These are phyloP conservation scores for Talaromyces verruculosus DNA, from an alignment of 2,329 filamentous ascomycete genomes.

Conservation along the genomic window DNA sequence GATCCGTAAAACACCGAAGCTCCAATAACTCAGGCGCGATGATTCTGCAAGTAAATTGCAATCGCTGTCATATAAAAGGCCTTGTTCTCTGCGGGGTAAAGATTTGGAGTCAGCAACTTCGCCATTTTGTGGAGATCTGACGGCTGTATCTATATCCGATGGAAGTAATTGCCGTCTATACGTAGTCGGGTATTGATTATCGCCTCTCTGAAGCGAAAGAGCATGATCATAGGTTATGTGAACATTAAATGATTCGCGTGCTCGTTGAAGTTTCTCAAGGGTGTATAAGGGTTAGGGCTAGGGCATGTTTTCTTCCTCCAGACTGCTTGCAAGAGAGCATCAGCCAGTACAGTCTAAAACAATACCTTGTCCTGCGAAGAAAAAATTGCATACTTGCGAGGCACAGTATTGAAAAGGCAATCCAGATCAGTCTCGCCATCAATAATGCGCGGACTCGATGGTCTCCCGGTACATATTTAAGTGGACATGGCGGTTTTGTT, in stretches of 20 bases:
- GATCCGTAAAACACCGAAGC: not conserved
- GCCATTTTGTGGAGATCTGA: constrained; percentile 6
- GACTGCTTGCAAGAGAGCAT: not conserved
- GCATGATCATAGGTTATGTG: not conserved
- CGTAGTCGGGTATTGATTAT: no score
- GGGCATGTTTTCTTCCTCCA: not conserved
- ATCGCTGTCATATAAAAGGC: not conserved
- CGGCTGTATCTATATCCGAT: constrained; percentile 5
- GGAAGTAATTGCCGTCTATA: not conserved
- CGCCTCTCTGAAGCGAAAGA: not conserved
- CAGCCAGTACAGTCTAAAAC: not conserved
- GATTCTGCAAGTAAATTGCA: not conserved
- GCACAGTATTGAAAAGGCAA: not conserved
- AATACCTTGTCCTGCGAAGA: not conserved
- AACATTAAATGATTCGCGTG: not conserved
- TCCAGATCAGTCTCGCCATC: not conserved
- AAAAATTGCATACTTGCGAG: not conserved
- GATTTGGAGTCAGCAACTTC: not conserved
- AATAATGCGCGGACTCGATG: not conserved
- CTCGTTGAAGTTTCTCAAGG: not conserved
- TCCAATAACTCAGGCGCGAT: not conserved
- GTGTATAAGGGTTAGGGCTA: not conserved
- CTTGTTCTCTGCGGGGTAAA: not conserved
- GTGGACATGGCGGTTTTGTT: not conserved
- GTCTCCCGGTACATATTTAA: not conserved